Percentiles rank a stretch among this genome's conserved stretches.
phyloP scores from a whole-genome alignment of 768 basidiomycete genomes.

The Suillus paluster region DNA sequence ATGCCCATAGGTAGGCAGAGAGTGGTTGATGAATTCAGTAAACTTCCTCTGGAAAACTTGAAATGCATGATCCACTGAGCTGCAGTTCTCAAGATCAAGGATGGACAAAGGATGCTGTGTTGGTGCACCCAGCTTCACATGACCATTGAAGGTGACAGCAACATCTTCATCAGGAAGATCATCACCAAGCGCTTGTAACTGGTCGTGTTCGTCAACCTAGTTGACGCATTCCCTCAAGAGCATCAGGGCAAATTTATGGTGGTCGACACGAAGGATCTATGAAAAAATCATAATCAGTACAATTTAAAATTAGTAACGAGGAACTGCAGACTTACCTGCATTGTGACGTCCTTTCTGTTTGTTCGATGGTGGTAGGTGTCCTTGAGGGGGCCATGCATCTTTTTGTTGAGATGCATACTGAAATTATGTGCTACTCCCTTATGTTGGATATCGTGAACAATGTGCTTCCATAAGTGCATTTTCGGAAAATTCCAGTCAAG shows the following conservation, averaged over 20 bases:
- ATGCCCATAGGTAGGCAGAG: constrained; percentile 3
- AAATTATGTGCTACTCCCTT: constrained; percentile 39
- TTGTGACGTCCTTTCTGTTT: constrained; percentile 38
- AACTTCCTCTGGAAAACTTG: not conserved
- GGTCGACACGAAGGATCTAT: constrained; percentile 19
- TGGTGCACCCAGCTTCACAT: constrained; percentile 3
- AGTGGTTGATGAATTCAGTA: constrained; percentile 5
- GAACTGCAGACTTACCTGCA: constrained; percentile 28
- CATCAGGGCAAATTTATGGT: constrained; percentile 12
- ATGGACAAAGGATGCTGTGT: not conserved
- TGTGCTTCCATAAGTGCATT: constrained; percentile 36
- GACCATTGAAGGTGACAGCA: not conserved
- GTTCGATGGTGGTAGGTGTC: constrained; percentile 30
- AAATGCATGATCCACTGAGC: not conserved
- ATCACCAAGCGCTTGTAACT: constrained; percentile 19
- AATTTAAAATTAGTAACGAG: not conserved
- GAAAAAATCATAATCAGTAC: not conserved
- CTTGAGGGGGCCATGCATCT: constrained; percentile 33
- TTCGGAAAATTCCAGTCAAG: constrained; percentile 42
- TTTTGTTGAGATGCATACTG: constrained; percentile 38
- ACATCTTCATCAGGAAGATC: not conserved
- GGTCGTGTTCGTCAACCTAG: constrained; percentile 12
- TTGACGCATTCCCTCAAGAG: constrained; percentile 9
- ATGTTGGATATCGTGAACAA: constrained; percentile 33
- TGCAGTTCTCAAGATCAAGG: not conserved